Conservation (phyloP, 257 asterid species). For the Lycium ferocissimum region DNA sequence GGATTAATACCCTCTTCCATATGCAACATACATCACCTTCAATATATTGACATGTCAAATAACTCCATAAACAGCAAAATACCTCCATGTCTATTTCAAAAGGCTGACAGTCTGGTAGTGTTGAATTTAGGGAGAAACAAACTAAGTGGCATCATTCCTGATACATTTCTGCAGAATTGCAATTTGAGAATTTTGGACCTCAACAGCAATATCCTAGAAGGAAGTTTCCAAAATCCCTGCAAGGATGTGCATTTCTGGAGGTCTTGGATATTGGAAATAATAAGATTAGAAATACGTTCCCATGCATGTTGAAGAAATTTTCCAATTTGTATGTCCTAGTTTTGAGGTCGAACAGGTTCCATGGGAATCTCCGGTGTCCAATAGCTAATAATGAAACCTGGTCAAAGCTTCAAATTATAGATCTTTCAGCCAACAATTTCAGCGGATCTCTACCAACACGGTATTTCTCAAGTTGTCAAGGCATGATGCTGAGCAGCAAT, state of each 20-base stretch:
- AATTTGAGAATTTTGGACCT: slow-evolving; percentile 24
- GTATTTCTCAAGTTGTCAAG: neutral
- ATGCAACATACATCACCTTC: slow-evolving; percentile 12
- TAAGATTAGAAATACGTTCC: slow-evolving; percentile 7
- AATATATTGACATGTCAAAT: slow-evolving; percentile 24
- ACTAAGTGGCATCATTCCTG: slow-evolving; percentile 21
- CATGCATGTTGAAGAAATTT: slow-evolving; percentile 3
- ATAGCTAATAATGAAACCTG: neutral
- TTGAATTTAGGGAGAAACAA: slow-evolving; percentile 5
- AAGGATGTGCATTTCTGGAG: slow-evolving; percentile 18
- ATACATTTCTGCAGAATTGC: neutral
- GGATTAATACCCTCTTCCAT: slow-evolving; percentile 29
- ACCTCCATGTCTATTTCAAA: neutral
- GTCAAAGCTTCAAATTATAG: neutral
- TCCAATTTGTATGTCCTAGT: neutral
- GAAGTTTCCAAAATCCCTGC: slow-evolving; percentile 1
- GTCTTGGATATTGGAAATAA: slow-evolving; percentile 28
- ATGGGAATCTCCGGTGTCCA: neutral
- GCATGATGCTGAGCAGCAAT: neutral
- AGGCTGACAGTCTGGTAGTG: neutral
- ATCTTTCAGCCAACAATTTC: neutral
- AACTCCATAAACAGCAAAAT: neutral
- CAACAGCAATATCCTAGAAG: neutral
- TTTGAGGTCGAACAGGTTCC: slow-evolving; percentile 6
- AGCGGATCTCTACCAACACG: neutral